Base-by-base conservation (phyloP, 352 stramenopile species). In the Chrysophaeum taylorii region DNA sequence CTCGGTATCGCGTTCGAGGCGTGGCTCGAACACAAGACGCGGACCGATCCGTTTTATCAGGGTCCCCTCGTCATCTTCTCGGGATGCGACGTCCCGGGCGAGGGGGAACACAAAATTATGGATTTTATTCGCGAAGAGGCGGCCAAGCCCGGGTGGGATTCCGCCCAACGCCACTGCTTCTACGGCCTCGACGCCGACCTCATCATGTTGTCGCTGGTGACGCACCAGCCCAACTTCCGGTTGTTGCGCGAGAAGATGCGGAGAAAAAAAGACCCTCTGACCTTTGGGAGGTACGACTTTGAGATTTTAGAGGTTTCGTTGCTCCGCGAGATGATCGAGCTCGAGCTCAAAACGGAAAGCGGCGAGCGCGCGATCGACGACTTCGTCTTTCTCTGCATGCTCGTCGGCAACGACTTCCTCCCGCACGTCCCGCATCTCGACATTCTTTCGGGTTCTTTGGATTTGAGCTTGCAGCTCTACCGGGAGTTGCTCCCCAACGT, bases 121-220 rank as follows among this genome's bases (percentile, higher is more conserved):
- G 81, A 88, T 73, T 88, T 85, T 72, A 83, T 88, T 62, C 72
- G 83, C 25, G 76, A 82, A 70, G 67, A 52, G 25, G 70, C 70
- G 62, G 68, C 71, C 35, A 21, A 41, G 67, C 45, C 45, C 16
- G 61, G 66, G 29, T 50, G 68, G 29, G n/a, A n/a, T n/a, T 14
- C 29, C 16, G 50, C 41, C 50, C 42, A 43, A 1, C 1, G 79
- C 23, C 96, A 99, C 81, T 97, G 95, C 73, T 94, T 99, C 77
- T 98, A 98, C 78, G 95, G 95, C 35, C 92, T 96, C 50, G 96
- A 99, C 82, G 96, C 96, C 4, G 96, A 99, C 80, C 81, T 99
- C 18, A 99, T 99, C 87, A 92, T 99, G 76, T 78, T 99, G 18
- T 91, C 90, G 7, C 81, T 99, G 0, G 96, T 97, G 73, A 96